Percentiles rank a stretch among this genome's conserved stretches.
Conservation (phyloP, 2,329 filamentous ascomycete species). For the Cryphonectria carpinicola region DNA sequence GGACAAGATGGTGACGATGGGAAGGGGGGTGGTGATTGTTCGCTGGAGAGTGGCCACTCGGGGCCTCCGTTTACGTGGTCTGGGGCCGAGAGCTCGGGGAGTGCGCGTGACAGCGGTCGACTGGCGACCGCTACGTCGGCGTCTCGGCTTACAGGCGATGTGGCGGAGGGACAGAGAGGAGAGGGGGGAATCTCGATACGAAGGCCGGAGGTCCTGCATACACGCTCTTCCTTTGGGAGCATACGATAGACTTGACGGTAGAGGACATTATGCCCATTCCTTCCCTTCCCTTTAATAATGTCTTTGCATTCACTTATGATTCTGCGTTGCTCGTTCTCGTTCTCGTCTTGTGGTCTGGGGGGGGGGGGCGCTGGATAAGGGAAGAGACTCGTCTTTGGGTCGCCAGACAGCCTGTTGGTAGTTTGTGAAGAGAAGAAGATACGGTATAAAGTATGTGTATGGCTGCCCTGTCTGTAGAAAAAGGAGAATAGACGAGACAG, state of each 20-base stretch:
- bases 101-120: not conserved
- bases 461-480: not conserved
- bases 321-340: not conserved
- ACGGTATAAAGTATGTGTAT: not conserved
- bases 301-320: not conserved
- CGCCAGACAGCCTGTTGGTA: not conserved
- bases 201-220: not conserved
- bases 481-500: not conserved
- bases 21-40: not conserved
- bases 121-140: not conserved
- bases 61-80: not conserved
- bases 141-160: not conserved
- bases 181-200: not conserved
- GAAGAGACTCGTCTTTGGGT: not conserved
- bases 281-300: not conserved
- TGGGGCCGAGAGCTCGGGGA: not conserved
- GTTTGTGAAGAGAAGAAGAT: not conserved
- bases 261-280: not conserved
- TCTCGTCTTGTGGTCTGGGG: too few relatives aligned
- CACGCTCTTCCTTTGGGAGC: not conserved
- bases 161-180: not conserved
- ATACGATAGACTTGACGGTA: not conserved
- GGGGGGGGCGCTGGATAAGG: too few relatives aligned
- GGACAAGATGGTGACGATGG: conserved; percentile 21
- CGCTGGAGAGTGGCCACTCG: not conserved